Conservation (phyloP, 1,284 basidiomycete genomes). For the Fomitopsis schrenkii region DNA sequence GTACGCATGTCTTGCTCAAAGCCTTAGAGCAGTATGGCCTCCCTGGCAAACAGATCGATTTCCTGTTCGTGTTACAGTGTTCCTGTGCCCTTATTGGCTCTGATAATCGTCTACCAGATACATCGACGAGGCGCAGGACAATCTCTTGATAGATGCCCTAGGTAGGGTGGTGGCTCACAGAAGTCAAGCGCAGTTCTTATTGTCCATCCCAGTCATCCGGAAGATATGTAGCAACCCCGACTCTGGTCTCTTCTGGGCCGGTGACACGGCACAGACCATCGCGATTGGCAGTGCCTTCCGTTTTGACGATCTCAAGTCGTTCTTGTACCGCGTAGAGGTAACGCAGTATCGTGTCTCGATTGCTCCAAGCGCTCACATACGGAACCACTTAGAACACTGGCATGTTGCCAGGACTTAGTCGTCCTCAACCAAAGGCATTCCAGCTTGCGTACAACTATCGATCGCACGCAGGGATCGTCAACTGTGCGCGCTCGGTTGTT, state of each 20-base stretch:
- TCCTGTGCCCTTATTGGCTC: background rate
- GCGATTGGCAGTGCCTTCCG: conserved; percentile 67
- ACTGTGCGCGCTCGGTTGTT: conserved; percentile 61
- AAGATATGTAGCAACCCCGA: conserved; percentile 56
- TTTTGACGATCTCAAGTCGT: conserved; percentile 69
- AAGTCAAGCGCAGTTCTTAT: background rate
- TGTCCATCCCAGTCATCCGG: conserved; percentile 47
- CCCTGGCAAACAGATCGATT: conserved; percentile 46
- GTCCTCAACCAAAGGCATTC: conserved; percentile 42
- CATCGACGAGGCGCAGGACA: conserved; percentile 73
- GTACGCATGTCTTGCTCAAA: conserved; percentile 51
- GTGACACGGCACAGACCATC: conserved; percentile 77
- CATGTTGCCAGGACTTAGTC: background rate
- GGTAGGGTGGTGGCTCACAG: conserved; percentile 33
- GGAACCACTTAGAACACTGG: background rate
- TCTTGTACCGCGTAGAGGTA: conserved; percentile 58
- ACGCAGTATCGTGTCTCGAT: background rate
- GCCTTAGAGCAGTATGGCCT: conserved; percentile 31
- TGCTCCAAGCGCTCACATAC: background rate
- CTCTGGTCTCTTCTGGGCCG: conserved; percentile 69
- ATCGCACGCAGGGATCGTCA: conserved; percentile 64
- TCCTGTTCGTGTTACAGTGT: conserved; percentile 38
- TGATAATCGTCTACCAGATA: conserved; percentile 38
- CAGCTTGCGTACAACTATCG: conserved; percentile 65
- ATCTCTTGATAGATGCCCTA: conserved; percentile 60